Conservation (phyloP, 139 green algal species). For the Pleodorina starrii region DNA sequence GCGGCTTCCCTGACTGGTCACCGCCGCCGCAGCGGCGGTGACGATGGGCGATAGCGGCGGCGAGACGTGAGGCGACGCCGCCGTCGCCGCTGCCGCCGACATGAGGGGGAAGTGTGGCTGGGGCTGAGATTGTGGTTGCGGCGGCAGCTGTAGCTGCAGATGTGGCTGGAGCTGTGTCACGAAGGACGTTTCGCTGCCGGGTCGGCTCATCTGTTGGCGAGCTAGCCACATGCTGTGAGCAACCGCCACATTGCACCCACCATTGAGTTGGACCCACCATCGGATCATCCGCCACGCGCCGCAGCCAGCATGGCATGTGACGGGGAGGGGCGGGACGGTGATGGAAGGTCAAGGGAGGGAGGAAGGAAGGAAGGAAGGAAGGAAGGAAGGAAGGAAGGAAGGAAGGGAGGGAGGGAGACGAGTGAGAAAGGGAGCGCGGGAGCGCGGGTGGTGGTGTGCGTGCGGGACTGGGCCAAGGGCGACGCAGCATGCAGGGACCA, state of each 20-base stretch:
- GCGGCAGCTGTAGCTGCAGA: background rate
- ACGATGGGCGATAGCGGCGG: background rate
- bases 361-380: background rate
- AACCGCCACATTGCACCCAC: too few relatives aligned
- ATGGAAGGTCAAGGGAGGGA: background rate
- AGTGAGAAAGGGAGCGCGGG: too few relatives aligned
- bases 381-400: too few relatives aligned
- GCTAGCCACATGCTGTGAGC: constrained; percentile 47
- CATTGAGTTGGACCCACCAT: too few relatives aligned
- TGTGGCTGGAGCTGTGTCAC: too few relatives aligned
- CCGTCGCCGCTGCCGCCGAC: too few relatives aligned
- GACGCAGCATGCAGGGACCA: too few relatives aligned
- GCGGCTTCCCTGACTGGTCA: too few relatives aligned
- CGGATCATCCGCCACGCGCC: too few relatives aligned
- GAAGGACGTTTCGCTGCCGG: background rate
- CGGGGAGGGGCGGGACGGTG: background rate
- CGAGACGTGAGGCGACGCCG: background rate
- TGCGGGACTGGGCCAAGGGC: too few relatives aligned
- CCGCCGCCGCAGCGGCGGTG: background rate
- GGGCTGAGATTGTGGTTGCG: background rate
- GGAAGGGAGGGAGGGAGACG: too few relatives aligned
- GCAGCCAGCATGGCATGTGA: background rate
- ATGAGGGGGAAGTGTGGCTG: background rate
- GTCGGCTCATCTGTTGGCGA: background rate
- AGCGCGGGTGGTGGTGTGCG: too few relatives aligned